Evolutionary conservation across 805 yeast genomes (phyloP), one percentile per base, ranked within the genome.

Genomic region (Pichia nakasei): DNA sequence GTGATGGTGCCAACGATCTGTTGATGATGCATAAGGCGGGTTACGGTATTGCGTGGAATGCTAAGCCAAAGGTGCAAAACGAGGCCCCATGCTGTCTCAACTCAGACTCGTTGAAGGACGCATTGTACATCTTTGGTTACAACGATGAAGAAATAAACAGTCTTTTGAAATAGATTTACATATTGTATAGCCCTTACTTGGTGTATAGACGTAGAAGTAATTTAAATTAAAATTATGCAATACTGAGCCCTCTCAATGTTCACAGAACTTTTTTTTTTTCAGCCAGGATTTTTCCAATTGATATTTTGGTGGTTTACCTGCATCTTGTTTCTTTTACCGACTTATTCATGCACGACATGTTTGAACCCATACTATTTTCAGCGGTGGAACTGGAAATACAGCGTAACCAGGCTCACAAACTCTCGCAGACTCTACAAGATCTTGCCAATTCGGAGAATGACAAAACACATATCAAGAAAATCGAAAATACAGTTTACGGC

Each of bases 1-100:
- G 97, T 32, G 97, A 93, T 60, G 99, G 99, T 33, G 96, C 97
- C 21, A 93, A 93, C 57, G 99, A 93, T 65, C 68, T 93, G 57
- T 75, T 76, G 37, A 94, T 94, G 88, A 93, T 93, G 97, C 74
- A 68, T 2, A 76, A 65, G 13, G 96, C 96, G 2, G 97, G 97
- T 0, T 84, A 78, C 59, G 98, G 98, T 19, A 71, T 93, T 43
- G 98, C 98, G 0, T 93, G 96, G 94, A 85, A 87, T 60, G 99
- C 97, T 19, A 93, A 93, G 61, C 97, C 97, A 20, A 80, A 73
- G 50, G 98, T 93, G 2, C 97, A 88, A 61, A 60, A 65, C 46
- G 67, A 69, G 51, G 97, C 98, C 0, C 96, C 96, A 18, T 72
- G 85, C 36, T 73, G 84, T 48, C 69, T 93, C 50, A 93, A 93